These are phyloP conservation scores for Heliamphora ciliata DNA, from an alignment of 179 eudicot species.

Conservation along the genomic window DNA sequence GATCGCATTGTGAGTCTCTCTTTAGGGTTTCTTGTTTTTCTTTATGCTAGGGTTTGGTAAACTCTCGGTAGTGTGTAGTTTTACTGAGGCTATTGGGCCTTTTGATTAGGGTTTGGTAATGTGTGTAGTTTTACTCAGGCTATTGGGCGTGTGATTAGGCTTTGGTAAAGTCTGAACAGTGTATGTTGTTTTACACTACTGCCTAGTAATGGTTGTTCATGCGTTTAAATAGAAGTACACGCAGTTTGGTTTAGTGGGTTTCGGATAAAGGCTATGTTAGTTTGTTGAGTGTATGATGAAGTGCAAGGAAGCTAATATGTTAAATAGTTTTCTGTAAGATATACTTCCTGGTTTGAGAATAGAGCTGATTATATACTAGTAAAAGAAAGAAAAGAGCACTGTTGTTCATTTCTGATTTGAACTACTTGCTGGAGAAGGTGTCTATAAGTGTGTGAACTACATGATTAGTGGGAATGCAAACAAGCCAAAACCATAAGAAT, in stretches of 20 bases:
- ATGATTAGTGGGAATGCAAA: not conserved
- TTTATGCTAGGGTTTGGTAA: too few relatives aligned
- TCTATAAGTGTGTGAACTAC: not conserved
- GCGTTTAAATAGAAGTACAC: not conserved
- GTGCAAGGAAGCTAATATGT: too few relatives aligned
- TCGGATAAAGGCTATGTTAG: not conserved
- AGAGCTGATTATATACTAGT: not conserved
- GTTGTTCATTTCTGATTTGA: constrained; percentile 5
- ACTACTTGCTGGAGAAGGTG: not conserved
- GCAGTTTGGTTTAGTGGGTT: not conserved
- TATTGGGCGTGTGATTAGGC: too few relatives aligned
- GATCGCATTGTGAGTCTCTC: constrained; percentile 60
- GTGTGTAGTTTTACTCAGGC: not conserved
- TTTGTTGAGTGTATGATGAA: not conserved
- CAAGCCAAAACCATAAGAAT: not conserved
- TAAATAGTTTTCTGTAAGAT: not conserved
- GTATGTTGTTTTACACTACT: too few relatives aligned
- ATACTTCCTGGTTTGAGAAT: not conserved
- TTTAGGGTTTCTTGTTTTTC: too few relatives aligned
- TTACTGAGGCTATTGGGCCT: not conserved
- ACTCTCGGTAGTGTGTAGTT: not conserved
- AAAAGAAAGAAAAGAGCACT: not conserved
- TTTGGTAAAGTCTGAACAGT: too few relatives aligned
- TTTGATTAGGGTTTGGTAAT: not conserved
- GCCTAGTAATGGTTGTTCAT: too few relatives aligned